These are phyloP conservation scores for Calonectria honghensis DNA, from an alignment of 2,329 filamentous ascomycete genomes.

Conservation along the genomic window DNA sequence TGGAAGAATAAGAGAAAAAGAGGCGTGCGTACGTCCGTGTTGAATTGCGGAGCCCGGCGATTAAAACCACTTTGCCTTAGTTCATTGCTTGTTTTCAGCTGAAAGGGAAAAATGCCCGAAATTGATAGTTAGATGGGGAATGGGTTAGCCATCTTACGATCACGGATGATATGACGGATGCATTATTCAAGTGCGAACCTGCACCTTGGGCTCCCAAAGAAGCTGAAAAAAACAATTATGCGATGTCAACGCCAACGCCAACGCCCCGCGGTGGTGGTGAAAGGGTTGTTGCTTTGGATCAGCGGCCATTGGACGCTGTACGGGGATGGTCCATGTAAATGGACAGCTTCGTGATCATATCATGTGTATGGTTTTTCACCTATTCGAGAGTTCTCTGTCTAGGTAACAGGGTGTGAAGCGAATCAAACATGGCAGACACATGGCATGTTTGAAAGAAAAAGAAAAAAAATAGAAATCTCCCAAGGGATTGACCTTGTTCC, in stretches of 20 bases:
- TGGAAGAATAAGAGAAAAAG: background rate
- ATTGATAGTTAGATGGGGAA: conserved; percentile 34
- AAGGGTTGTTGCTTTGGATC: background rate
- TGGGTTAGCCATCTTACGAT: conserved; percentile 21
- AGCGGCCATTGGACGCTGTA: background rate
- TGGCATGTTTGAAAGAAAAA: background rate
- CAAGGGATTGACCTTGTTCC: conserved; percentile 21
- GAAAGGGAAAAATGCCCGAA: conserved; percentile 26
- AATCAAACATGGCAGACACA: background rate
- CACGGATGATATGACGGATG: conserved; percentile 23
- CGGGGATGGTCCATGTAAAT: conserved; percentile 12
- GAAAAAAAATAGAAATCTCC: background rate
- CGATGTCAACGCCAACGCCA: background rate
- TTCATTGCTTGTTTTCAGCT: conserved; percentile 12
- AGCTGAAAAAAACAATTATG: background rate
- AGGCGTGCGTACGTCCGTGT: background rate
- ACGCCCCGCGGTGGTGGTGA: background rate
- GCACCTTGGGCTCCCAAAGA: background rate
- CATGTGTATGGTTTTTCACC: background rate
- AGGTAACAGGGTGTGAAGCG: background rate
- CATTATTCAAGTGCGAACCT: background rate
- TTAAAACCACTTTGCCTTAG: conserved; percentile 3
- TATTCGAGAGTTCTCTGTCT: background rate
- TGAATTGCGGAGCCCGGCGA: background rate
- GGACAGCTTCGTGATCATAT: background rate